Conservation (phyloP, 768 basidiomycete genomes). For the Pulveroboletus sp. region DNA sequence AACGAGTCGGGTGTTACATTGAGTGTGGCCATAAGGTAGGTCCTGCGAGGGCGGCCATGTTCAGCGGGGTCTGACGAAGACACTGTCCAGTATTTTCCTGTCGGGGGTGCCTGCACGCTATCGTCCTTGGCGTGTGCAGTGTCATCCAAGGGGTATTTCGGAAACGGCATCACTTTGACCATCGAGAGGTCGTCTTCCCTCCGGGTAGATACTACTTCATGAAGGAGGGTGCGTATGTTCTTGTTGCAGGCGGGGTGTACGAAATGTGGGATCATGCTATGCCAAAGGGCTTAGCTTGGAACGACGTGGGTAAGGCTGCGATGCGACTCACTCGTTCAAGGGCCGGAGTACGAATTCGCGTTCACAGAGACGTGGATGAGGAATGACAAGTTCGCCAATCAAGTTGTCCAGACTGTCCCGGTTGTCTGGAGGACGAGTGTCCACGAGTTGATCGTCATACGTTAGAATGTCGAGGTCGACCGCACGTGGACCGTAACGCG, state of each 20-base stretch:
- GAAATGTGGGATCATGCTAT: slow-evolving; percentile 30
- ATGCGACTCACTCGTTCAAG: slow-evolving; percentile 63
- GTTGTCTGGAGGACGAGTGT: slow-evolving; percentile 44
- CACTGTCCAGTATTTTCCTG: slow-evolving; percentile 13
- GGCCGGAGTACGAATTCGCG: slow-evolving; percentile 92
- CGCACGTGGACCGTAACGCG: slow-evolving; percentile 83
- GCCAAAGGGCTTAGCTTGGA: too few relatives aligned
- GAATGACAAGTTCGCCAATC: slow-evolving; percentile 70
- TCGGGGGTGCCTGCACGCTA: too few relatives aligned
- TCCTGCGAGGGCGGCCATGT: slow-evolving; percentile 32
- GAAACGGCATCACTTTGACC: slow-evolving; percentile 73
- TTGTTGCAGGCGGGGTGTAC: slow-evolving; percentile 56
- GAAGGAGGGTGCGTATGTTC: slow-evolving; percentile 44
- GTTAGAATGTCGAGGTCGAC: slow-evolving; percentile 77
- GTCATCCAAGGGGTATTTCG: slow-evolving; percentile 27
- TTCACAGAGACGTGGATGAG: slow-evolving; percentile 77
- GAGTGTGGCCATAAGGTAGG: slow-evolving; percentile 85
- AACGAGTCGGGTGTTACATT: slow-evolving; percentile 96
- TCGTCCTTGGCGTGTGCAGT: too few relatives aligned
- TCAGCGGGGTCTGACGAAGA: slow-evolving; percentile 18
- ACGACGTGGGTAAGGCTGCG: background rate
- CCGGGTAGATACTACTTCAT: slow-evolving; percentile 32
- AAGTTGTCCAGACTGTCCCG: slow-evolving; percentile 50
- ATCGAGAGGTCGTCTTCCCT: slow-evolving; percentile 43
- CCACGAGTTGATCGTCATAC: slow-evolving; percentile 58